A percentile compares a stretch with the other conserved stretches of the same genome.
These are phyloP conservation scores for Gymnopilus dilepis DNA, from an alignment of 768 basidiomycete genomes.

Conservation along the genomic window DNA sequence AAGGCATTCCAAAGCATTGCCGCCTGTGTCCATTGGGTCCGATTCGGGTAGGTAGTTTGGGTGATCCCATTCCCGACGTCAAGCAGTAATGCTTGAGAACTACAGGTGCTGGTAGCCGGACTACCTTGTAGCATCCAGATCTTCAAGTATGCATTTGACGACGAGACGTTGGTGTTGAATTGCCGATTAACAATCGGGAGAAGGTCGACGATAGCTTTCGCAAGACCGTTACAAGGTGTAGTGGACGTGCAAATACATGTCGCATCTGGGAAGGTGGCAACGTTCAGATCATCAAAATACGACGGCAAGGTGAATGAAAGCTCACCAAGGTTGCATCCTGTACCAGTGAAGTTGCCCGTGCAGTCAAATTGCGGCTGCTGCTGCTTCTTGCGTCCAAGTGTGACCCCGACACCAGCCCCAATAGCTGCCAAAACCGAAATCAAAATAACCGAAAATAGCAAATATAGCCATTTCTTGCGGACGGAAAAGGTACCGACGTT, in stretches of 20 bases:
- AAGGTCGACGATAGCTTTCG: slow-evolving; percentile 55
- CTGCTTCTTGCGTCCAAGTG: slow-evolving; percentile 34
- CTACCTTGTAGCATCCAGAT: slow-evolving; percentile 58
- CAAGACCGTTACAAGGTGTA: slow-evolving; percentile 55
- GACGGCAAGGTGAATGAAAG: slow-evolving; percentile 9
- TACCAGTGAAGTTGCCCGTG: slow-evolving; percentile 50
- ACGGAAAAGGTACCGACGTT: background rate
- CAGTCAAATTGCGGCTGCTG: slow-evolving; percentile 36
- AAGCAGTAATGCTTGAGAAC: slow-evolving; percentile 56
- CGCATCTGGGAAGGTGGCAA: slow-evolving; percentile 47
- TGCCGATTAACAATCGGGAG: slow-evolving; percentile 52
- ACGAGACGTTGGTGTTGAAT: slow-evolving; percentile 53
- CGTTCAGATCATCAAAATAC: too few relatives aligned
- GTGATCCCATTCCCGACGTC: slow-evolving; percentile 56
- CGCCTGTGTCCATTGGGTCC: slow-evolving; percentile 61
- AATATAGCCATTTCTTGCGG: slow-evolving; percentile 16
- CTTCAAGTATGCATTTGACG: slow-evolving; percentile 46
- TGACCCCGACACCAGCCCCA: slow-evolving; percentile 50
- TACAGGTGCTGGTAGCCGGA: slow-evolving; percentile 49
- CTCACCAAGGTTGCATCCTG: slow-evolving; percentile 61
- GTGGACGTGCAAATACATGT: slow-evolving; percentile 64
- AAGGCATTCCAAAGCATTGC: slow-evolving; percentile 66
- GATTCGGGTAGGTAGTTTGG: slow-evolving; percentile 45
- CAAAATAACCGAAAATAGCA: slow-evolving; percentile 33
- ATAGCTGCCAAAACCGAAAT: slow-evolving; percentile 44